Conservation (phyloP, 768 basidiomycete species). For the Xerocomellus dryophilus region DNA sequence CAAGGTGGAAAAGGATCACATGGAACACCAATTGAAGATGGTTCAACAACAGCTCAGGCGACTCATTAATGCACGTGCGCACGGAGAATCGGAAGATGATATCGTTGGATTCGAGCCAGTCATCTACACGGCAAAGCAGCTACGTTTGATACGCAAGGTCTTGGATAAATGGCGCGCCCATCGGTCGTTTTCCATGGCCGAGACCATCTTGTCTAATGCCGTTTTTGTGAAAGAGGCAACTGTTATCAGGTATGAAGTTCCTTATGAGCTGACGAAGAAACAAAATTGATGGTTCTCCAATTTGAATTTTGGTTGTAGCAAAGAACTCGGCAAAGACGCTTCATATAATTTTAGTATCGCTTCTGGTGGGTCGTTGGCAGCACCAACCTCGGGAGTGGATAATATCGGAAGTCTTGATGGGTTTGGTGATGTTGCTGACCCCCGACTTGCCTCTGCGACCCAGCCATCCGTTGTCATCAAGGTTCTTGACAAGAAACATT, state of each 20-base stretch:
- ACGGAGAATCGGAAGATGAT: conserved; percentile 69
- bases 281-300: conserved; percentile 1
- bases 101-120: conserved; percentile 70
- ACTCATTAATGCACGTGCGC: conserved; percentile 69
- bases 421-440: conserved; percentile 91
- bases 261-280: neutral
- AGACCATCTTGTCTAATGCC: conserved; percentile 79
- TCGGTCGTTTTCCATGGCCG: conserved; percentile 89
- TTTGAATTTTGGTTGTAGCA: conserved; percentile 44
- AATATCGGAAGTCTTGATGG: conserved; percentile 84
- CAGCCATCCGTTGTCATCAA: conserved; percentile 88
- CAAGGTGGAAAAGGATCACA: conserved; percentile 87
- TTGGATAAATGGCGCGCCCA: conserved; percentile 84
- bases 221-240: conserved; percentile 92
- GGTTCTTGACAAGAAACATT: conserved; percentile 84
- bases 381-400: conserved; percentile 80
- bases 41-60: conserved; percentile 82
- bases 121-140: conserved; percentile 78
- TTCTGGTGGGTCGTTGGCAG: conserved; percentile 74
- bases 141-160: conserved; percentile 78
- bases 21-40: conserved; percentile 82
- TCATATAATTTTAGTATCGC: conserved; percentile 90
- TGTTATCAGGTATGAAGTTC: conserved; percentile 66
- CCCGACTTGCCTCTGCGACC: conserved; percentile 63
- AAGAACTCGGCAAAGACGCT: conserved; percentile 82